A percentile compares a stretch with the other conserved stretches of the same genome.
phyloP scores from a whole-genome alignment of 1,284 basidiomycete genomes.

The Rhizopogon parksii region DNA sequence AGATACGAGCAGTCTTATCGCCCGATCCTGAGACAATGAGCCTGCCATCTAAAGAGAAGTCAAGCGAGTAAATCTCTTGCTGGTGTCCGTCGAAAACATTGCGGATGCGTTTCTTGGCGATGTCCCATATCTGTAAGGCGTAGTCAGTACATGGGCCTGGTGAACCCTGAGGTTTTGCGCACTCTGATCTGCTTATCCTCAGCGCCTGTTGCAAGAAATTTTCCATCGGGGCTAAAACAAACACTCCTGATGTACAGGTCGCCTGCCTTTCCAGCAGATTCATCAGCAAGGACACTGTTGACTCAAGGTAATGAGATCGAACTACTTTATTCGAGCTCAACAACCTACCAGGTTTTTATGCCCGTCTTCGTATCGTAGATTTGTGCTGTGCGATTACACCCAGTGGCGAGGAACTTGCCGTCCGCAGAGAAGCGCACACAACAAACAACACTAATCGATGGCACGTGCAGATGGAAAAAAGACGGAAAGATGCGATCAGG shows the following conservation, averaged over 20 bases:
- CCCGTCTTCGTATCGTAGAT: constrained; percentile 74
- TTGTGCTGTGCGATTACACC: constrained; percentile 71
- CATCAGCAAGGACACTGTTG: constrained; percentile 62
- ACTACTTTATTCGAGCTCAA: background rate
- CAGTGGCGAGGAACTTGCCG: constrained; percentile 72
- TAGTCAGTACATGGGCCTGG: constrained; percentile 3
- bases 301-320: constrained; percentile 12
- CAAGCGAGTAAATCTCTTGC: constrained; percentile 88
- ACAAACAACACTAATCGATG: constrained; percentile 57
- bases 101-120: constrained; percentile 64
- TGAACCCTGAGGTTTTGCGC: constrained; percentile 23
- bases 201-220: constrained; percentile 74
- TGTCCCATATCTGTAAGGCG: constrained; percentile 75
- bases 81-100: constrained; percentile 79
- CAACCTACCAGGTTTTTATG: constrained; percentile 48
- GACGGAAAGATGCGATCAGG: constrained; percentile 4
- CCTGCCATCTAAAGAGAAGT: constrained; percentile 76
- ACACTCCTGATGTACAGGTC: constrained; percentile 83
- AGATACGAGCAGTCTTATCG: constrained; percentile 85
- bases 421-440: constrained; percentile 81
- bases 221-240: constrained; percentile 80
- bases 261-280: constrained; percentile 54
- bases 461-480: constrained; percentile 11
- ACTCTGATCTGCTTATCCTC: constrained; percentile 82
- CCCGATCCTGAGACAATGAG: constrained; percentile 86